Conservation (phyloP, 2,329 filamentous ascomycete species). For the Fusarium staphyleae region DNA sequence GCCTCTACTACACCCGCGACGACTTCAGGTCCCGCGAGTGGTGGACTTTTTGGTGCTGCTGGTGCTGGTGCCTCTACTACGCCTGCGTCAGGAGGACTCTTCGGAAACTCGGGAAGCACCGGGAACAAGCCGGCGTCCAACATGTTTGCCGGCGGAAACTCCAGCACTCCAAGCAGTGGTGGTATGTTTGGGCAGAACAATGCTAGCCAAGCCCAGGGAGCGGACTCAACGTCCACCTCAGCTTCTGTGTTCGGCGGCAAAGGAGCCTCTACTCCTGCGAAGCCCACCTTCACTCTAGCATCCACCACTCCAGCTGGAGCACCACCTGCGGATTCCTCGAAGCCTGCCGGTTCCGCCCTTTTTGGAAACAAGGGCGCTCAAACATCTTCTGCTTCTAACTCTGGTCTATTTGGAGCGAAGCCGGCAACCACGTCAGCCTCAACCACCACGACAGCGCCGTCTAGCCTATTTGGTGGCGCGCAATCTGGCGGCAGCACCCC, state of each 20-base stretch:
- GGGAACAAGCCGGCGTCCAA: slow-evolving; percentile 31
- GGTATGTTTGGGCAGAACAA: slow-evolving; percentile 40
- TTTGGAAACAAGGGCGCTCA: slow-evolving; percentile 37
- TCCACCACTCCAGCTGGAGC: slow-evolving; percentile 64
- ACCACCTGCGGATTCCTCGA: slow-evolving; percentile 53
- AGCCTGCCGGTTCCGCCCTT: slow-evolving; percentile 36
- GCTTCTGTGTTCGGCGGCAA: slow-evolving; percentile 39
- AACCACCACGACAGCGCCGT: slow-evolving; percentile 27
- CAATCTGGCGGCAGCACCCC: slow-evolving; percentile 42
- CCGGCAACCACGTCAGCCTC: slow-evolving; percentile 37
- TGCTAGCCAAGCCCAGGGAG: slow-evolving; percentile 32
- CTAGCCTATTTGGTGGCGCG: slow-evolving; percentile 47
- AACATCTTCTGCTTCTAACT: slow-evolving; percentile 30
- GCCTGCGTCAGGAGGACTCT: slow-evolving; percentile 44
- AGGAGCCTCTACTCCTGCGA: slow-evolving; percentile 45
- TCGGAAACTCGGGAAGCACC: slow-evolving; percentile 39
- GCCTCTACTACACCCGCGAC: slow-evolving; percentile 41
- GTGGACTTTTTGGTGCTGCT: slow-evolving; percentile 39
- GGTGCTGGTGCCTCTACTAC: slow-evolving; percentile 37
- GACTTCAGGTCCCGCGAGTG: slow-evolving; percentile 33
- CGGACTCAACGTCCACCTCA: slow-evolving; percentile 40
- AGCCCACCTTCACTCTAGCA: slow-evolving; percentile 55
- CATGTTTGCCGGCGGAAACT: slow-evolving; percentile 40
- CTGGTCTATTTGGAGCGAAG: slow-evolving; percentile 44
- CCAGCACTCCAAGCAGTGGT: slow-evolving; percentile 35